Conservation (phyloP, 1,284 basidiomycete genomes). For the Heterobasidion annosum region DNA sequence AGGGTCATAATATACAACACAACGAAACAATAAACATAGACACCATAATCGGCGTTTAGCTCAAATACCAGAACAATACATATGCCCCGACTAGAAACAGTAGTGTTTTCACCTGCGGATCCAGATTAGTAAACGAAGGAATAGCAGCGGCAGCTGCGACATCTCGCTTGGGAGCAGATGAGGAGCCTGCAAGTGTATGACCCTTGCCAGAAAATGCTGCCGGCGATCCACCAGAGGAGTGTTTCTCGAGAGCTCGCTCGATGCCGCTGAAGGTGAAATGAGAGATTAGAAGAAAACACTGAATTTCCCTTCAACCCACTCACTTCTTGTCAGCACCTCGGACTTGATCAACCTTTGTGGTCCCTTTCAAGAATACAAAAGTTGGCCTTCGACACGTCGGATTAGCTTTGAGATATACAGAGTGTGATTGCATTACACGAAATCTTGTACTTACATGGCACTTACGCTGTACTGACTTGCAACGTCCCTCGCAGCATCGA, state of each 20-base stretch:
- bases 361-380: slow-evolving; percentile 68
- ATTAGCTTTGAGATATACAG: neutral
- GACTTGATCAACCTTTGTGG: slow-evolving; percentile 56
- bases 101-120: slow-evolving; percentile 58
- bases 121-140: slow-evolving; percentile 35
- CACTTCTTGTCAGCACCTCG: slow-evolving; percentile 60
- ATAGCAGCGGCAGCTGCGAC: slow-evolving; percentile 23
- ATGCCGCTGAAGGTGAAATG: slow-evolving; percentile 35
- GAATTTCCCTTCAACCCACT: slow-evolving; percentile 15
- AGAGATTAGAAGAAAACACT: neutral
- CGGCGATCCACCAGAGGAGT: slow-evolving; percentile 26
- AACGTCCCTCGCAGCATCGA: slow-evolving; percentile 61
- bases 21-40: neutral
- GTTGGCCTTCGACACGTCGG: slow-evolving; percentile 49
- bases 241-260: slow-evolving; percentile 44
- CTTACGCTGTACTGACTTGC: slow-evolving; percentile 49
- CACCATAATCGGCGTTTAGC: slow-evolving; percentile 10
- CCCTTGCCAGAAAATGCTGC: slow-evolving; percentile 60
- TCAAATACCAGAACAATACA: slow-evolving; percentile 51
- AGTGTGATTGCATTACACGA: neutral
- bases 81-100: slow-evolving; percentile 54
- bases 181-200: slow-evolving; percentile 52
- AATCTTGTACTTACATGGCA: slow-evolving; percentile 45
- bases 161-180: slow-evolving; percentile 22
- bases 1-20: neutral